phyloP scores from a whole-genome alignment of 176 grass and related monocot species.

The Bolboschoenus planiculmis region DNA sequence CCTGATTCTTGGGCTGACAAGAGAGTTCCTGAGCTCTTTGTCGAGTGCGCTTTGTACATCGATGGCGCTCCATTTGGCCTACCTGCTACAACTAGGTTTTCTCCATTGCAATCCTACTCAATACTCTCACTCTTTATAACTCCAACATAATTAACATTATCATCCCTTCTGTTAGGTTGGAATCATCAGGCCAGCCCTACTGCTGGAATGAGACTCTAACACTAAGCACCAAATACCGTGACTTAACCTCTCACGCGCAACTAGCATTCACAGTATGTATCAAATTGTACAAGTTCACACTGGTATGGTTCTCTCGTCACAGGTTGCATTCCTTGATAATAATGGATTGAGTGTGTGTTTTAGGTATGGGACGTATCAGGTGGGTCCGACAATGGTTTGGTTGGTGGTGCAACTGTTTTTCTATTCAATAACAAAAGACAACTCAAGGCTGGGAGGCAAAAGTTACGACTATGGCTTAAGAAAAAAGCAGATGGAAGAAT shows the following conservation, averaged over 20 bases:
- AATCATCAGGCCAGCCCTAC: slow-evolving; percentile 56
- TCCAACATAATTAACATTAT: too few relatives aligned
- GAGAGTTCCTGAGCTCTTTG: slow-evolving; percentile 57
- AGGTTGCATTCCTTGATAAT: too few relatives aligned
- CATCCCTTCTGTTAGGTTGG: slow-evolving; percentile 46
- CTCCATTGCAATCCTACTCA: background rate
- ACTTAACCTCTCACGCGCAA: slow-evolving; percentile 80
- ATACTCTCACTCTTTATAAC: too few relatives aligned
- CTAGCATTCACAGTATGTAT: slow-evolving; percentile 70
- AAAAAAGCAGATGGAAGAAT: slow-evolving; percentile 85
- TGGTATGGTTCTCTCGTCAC: too few relatives aligned
- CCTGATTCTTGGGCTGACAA: background rate
- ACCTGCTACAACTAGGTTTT: slow-evolving; percentile 59
- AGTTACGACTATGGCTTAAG: slow-evolving; percentile 62
- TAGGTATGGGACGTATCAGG: slow-evolving; percentile 84
- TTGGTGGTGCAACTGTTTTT: slow-evolving; percentile 74
- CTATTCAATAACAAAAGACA: slow-evolving; percentile 94
- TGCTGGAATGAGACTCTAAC: slow-evolving; percentile 86
- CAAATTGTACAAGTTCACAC: too few relatives aligned
- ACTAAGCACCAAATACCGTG: slow-evolving; percentile 79
- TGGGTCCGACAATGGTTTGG: slow-evolving; percentile 33
- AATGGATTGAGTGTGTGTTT: too few relatives aligned
- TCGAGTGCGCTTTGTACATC: slow-evolving; percentile 70
- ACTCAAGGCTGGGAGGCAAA: slow-evolving; percentile 80
- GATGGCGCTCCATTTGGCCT: slow-evolving; percentile 77